Percentiles rank a stretch among this genome's conserved stretches.
These are phyloP conservation scores for Fusarium heterosporum DNA, from an alignment of 2,329 filamentous ascomycete genomes.

Conservation along the genomic window DNA sequence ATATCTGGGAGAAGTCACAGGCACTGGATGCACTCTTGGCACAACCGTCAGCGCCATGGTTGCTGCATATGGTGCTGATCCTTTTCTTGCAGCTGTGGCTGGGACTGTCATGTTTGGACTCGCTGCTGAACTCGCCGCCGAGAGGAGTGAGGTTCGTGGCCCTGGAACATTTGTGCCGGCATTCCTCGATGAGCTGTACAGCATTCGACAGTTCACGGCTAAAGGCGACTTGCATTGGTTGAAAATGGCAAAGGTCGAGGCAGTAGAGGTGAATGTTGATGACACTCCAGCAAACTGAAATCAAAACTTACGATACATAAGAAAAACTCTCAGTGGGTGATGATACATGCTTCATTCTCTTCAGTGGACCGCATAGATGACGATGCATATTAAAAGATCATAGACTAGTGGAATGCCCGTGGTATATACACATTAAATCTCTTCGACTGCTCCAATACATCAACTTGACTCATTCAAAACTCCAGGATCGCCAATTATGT, in stretches of 20 bases:
- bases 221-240: slow-evolving; percentile 65
- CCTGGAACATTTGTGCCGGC: slow-evolving; percentile 89
- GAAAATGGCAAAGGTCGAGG: slow-evolving; percentile 61
- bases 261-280: slow-evolving; percentile 47
- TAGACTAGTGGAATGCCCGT: not conserved
- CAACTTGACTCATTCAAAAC: slow-evolving; percentile 37
- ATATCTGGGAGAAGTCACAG: slow-evolving; percentile 77
- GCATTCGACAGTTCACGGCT: slow-evolving; percentile 61
- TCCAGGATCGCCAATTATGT: slow-evolving; percentile 45
- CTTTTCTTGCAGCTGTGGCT: slow-evolving; percentile 78
- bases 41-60: slow-evolving; percentile 82
- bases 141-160: slow-evolving; percentile 73
- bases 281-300: slow-evolving; percentile 17
- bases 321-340: slow-evolving; percentile 1
- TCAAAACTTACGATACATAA: not conserved
- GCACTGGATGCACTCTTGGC: slow-evolving; percentile 87
- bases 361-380: slow-evolving; percentile 7
- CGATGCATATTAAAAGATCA: not conserved
- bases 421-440: not conserved
- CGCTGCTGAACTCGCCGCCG: slow-evolving; percentile 76
- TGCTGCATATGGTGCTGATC: slow-evolving; percentile 71
- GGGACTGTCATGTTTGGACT: slow-evolving; percentile 82
- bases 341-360: slow-evolving; percentile 8
- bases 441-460: not conserved
- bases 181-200: slow-evolving; percentile 79